Evolutionary conservation across 805 yeast genomes (phyloP), one percentile per base, ranked within the genome.

Genomic region (Candida glaebosa): DNA sequence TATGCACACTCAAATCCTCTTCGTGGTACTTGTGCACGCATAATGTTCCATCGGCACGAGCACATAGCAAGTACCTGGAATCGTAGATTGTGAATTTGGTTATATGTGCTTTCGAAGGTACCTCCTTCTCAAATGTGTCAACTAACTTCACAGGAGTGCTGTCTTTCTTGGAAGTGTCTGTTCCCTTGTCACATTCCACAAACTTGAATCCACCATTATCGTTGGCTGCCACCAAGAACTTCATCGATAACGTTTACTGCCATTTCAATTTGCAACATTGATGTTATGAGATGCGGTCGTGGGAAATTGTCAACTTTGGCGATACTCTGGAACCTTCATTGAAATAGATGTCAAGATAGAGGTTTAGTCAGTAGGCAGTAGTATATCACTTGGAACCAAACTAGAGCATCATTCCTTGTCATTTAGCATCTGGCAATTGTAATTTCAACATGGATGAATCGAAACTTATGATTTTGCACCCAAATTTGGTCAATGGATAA

Each of bases 131-230:
- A 15, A 20, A 35, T 35, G 38, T 35, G 34, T 64, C 69, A 9
- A 82, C 68, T 16, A 76, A 63, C 38, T 68, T 71, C 0, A 95
- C 95, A 54, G 82, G 86, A 9, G 67, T 61, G 0, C 84, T 83
- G 25, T 76, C 75, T 53, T 82, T 80, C 32, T 71, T 68, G 4
- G 96, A 84, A 3, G 96, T 88, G 53, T 90, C 95, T 0, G 91
- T 82, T 0, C 90, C 91, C 39, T 73, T 65, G 15, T 65, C 57
- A 51, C 88, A 87, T 4, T 71, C 54, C 6, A 87, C 65, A 54
- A 82, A 88, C 49, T 83, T 84, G 40, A 82, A 49, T 4, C 77
- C 69, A 1, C 90, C 89, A 1, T 78, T 73, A 51, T 84, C 90
- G 46, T 78, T 84, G 14, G 86, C 76, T 32, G 87, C 69, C 3